Base-by-base conservation (phyloP, 2,329 filamentous ascomycete genomes). In the Cytospora chrysosperma region DNA sequence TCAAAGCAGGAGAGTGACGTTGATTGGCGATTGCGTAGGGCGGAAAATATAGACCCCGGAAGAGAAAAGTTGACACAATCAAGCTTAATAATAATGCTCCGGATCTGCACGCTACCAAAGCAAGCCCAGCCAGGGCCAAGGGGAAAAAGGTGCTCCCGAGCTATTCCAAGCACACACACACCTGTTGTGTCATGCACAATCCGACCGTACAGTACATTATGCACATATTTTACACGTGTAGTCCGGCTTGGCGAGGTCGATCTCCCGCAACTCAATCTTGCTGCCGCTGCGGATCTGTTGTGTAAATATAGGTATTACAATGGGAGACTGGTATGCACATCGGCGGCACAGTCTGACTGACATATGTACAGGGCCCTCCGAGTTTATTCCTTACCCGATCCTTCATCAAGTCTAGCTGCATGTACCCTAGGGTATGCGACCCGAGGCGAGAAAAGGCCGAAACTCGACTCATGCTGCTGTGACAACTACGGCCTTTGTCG, bases 201-300 rank as follows among this genome's bases (percentile, higher is more conserved):
- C 27, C 17, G 26, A 30, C 19, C 13, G 47, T n/a, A 10, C 34
- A 34, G 51, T 55, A 49, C 32, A 21, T 30, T 52, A 27, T 17
- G 27, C 55, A 28, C 27, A 26, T 19, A 49, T 4, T 4, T n/a
- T 10, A 40, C 37, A 40, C 37, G 37, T 40, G 37, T 17, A 13
- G 51, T 61, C 27, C n/a, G 37, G 26, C 37, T 26, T 55, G 37
- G 52, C 34, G 26, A 4, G 4, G 34, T 55, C 51, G 37, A 61
- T 61, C 54, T 55, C 51, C 51, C 59, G 51, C 15, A 61, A 61
- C 51, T 55, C 54, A 37, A 61, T 61, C 28, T 55, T 24, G 9
- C 4, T 13, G 19, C 19, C n/a, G n/a, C n/a, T n/a, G n/a, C n/a
- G n/a, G n/a, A n/a, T n/a, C n/a, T n/a, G n/a, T n/a, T n/a, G n/a